A percentile compares a stretch with the other conserved stretches of the same genome.
Conservation (phyloP, 441 rosid genomes). For the Brassica hybrid region DNA sequence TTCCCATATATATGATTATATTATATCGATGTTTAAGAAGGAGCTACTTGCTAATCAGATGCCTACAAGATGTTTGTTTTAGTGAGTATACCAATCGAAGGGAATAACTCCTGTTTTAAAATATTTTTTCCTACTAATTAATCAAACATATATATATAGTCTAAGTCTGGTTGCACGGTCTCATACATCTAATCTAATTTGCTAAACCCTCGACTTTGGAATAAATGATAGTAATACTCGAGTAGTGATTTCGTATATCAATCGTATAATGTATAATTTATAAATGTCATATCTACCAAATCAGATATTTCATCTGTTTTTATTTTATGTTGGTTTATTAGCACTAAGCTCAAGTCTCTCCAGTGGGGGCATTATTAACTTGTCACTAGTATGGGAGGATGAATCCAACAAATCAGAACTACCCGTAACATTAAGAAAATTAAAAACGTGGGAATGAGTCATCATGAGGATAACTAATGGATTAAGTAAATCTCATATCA, state of each 20-base stretch:
- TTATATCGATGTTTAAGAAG: not conserved
- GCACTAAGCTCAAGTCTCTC: not conserved
- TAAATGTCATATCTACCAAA: not conserved
- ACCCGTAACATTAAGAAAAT: constrained; percentile 3
- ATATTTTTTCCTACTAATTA: not conserved
- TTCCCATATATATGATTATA: not conserved
- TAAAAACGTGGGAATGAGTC: not conserved
- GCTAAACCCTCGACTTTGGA: not conserved
- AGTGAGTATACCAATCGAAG: not conserved
- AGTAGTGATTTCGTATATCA: not conserved
- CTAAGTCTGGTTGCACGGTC: not conserved
- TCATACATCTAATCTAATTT: not conserved
- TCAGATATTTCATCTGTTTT: not conserved
- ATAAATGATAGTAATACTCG: not conserved
- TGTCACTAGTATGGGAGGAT: not conserved
- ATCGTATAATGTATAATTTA: not conserved
- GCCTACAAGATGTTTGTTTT: not conserved
- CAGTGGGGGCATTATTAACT: not conserved
- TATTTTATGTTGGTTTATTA: not conserved
- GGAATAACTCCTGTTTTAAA: not conserved
- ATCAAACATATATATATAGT: too few relatives aligned
- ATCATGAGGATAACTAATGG: not conserved
- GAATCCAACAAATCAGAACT: constrained; percentile 6
- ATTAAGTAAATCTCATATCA: constrained; percentile 18
- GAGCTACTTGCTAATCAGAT: not conserved